These are phyloP conservation scores for Saitozyma sp. DNA, from an alignment of 768 basidiomycete genomes.

Conservation along the genomic window DNA sequence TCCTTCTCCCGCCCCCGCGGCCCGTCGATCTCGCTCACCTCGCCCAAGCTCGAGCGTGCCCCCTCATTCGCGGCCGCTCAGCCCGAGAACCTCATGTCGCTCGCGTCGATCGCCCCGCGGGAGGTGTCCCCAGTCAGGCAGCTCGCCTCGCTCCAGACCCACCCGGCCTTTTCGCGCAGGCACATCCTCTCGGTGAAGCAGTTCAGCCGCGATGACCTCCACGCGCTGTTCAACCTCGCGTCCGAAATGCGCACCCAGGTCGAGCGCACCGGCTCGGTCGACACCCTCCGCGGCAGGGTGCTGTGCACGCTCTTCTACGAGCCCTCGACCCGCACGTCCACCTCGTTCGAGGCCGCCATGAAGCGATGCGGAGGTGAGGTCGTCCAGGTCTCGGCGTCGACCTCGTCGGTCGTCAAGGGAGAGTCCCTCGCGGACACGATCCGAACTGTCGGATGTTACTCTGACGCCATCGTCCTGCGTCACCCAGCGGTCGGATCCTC, in stretches of 20 bases:
- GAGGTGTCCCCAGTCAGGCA: slow-evolving; percentile 48
- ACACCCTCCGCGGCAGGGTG: slow-evolving; percentile 86
- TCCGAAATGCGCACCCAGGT: slow-evolving; percentile 96
- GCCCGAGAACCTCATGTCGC: slow-evolving; percentile 38
- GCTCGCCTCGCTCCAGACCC: slow-evolving; percentile 61
- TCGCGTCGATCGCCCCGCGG: slow-evolving; percentile 48
- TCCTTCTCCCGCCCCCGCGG: slow-evolving; percentile 47
- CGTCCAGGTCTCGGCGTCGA: slow-evolving; percentile 74
- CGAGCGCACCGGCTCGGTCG: slow-evolving; percentile 82
- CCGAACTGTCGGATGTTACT: slow-evolving; percentile 90
- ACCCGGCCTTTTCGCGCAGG: slow-evolving; percentile 86
- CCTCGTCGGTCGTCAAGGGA: slow-evolving; percentile 88
- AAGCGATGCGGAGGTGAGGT: slow-evolving; percentile 96
- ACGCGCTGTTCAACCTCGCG: slow-evolving; percentile 90
- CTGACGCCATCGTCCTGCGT: slow-evolving; percentile 88
- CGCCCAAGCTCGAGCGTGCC: slow-evolving; percentile 25
- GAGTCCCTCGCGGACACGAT: slow-evolving; percentile 91
- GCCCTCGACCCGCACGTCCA: slow-evolving; percentile 90
- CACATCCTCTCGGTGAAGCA: slow-evolving; percentile 95
- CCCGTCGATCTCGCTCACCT: slow-evolving; percentile 33
- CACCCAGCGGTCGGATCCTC: slow-evolving; percentile 92
- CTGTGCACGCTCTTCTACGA: slow-evolving; percentile 94
- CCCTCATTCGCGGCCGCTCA: slow-evolving; percentile 32
- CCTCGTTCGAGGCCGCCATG: slow-evolving; percentile 98
- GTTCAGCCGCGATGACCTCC: slow-evolving; percentile 81